Evolutionary conservation across 2,329 filamentous ascomycete genomes (phyloP).

Genomic region (Fusarium penzigii): DNA sequence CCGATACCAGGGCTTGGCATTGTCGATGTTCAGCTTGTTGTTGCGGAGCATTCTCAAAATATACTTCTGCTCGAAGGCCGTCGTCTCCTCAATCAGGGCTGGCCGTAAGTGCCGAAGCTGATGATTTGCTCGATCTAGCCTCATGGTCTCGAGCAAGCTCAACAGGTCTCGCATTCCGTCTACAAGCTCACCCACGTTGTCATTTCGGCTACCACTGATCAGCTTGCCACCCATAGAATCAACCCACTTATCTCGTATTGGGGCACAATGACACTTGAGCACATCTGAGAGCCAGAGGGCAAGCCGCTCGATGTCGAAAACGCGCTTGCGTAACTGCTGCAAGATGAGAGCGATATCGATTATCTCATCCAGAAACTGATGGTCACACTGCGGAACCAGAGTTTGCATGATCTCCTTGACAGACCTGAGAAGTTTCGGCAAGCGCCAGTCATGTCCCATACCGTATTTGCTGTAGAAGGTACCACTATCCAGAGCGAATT

Average conservation of each 20-base stretch:
- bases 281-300: slow-evolving; percentile 81
- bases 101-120: slow-evolving; percentile 88
- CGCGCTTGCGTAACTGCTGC: slow-evolving; percentile 86
- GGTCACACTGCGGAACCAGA: slow-evolving; percentile 83
- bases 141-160: slow-evolving; percentile 91
- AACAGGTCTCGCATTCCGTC: slow-evolving; percentile 79
- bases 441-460: slow-evolving; percentile 57
- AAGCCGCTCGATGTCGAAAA: slow-evolving; percentile 81
- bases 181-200: slow-evolving; percentile 71
- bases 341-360: slow-evolving; percentile 85
- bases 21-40: slow-evolving; percentile 59
- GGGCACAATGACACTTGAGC: slow-evolving; percentile 91
- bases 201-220: slow-evolving; percentile 70
- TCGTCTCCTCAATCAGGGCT: slow-evolving; percentile 84
- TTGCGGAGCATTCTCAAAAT: slow-evolving; percentile 74
- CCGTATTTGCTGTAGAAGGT: slow-evolving; percentile 52
- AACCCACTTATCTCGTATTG: slow-evolving; percentile 90
- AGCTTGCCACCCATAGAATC: slow-evolving; percentile 86
- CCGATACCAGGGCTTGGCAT: slow-evolving; percentile 67
- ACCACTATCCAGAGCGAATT: slow-evolving; percentile 53
- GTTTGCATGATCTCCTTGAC: slow-evolving; percentile 87
- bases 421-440: slow-evolving; percentile 77
- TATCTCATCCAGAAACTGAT: slow-evolving; percentile 76
- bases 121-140: slow-evolving; percentile 95
- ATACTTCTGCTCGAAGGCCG: slow-evolving; percentile 87